These are phyloP conservation scores for Veloporphyrellus conicus DNA, from an alignment of 1,284 basidiomycete genomes.

Conservation along the genomic window DNA sequence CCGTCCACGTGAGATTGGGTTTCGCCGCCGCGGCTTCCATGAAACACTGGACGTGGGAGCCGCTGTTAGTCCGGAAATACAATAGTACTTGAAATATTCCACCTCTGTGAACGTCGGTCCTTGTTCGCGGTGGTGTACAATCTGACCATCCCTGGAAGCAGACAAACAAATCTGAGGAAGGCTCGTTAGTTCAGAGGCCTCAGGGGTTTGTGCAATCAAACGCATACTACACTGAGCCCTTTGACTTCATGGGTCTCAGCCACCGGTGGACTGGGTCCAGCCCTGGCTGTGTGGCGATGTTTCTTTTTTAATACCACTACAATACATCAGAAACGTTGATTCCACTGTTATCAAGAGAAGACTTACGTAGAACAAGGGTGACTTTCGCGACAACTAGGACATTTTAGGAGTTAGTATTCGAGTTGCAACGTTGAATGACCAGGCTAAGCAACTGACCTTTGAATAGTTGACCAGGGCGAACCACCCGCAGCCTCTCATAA, in stretches of 20 bases:
- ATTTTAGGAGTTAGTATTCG: not conserved
- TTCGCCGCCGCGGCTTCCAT: slow-evolving; percentile 14
- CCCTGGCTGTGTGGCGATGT: not conserved
- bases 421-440: not conserved
- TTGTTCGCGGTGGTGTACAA: slow-evolving; percentile 22
- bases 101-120: slow-evolving; percentile 30
- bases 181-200: not conserved
- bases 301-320: slow-evolving; percentile 13
- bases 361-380: slow-evolving; percentile 14
- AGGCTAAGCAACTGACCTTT: slow-evolving; percentile 5
- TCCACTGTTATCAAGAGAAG: not conserved
- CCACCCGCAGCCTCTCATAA: slow-evolving; percentile 19
- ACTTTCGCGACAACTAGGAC: slow-evolving; percentile 6
- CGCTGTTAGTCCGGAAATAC: not conserved
- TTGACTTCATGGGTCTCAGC: slow-evolving; percentile 6
- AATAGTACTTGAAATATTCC: not conserved
- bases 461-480: slow-evolving; percentile 19
- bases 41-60: slow-evolving; percentile 20
- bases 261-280: slow-evolving; percentile 2
- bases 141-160: slow-evolving; percentile 26
- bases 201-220: not conserved
- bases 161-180: slow-evolving; percentile 27
- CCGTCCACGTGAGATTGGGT: slow-evolving; percentile 21
- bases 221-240: slow-evolving; percentile 22
- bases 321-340: not conserved